phyloP scores from a whole-genome alignment of 495 filamentous ascomycete species.

The Oidiodendron maius region DNA sequence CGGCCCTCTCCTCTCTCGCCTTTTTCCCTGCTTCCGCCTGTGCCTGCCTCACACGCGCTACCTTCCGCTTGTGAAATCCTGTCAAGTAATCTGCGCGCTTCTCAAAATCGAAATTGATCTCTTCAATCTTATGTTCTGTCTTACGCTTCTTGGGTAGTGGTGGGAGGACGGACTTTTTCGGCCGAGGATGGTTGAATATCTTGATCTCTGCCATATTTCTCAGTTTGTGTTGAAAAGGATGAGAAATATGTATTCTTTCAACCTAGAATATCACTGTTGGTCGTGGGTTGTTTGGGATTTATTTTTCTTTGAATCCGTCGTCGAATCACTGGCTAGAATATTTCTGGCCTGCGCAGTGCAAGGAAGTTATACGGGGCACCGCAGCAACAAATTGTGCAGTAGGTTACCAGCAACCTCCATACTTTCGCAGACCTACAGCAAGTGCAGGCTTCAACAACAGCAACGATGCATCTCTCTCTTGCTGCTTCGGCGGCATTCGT shows the following conservation, averaged over 20 bases:
- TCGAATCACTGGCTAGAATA: too few species aligned
- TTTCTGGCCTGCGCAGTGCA: too few species aligned
- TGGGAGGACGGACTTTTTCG: constrained; percentile 37
- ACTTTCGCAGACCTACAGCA: too few species aligned
- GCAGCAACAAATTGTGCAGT: too few species aligned
- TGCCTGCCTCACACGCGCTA: constrained; percentile 73
- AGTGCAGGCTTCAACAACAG: too few species aligned
- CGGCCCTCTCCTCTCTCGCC: constrained; percentile 66
- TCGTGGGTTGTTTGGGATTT: too few species aligned
- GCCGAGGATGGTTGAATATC: constrained; percentile 43
- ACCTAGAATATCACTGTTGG: too few species aligned
- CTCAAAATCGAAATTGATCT: constrained; percentile 75
- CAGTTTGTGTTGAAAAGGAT: too few species aligned
- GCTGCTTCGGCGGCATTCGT: constrained; percentile 56
- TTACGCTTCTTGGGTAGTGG: constrained; percentile 63
- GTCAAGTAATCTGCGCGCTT: constrained; percentile 82
- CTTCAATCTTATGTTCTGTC: constrained; percentile 52
- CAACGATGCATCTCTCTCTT: constrained; percentile 56
- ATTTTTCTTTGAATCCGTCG: too few species aligned
- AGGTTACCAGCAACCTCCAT: too few species aligned
- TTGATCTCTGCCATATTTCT: constrained; percentile 12
- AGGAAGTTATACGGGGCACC: too few species aligned
- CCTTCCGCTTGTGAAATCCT: constrained; percentile 94
- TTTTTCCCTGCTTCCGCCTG: constrained; percentile 68
- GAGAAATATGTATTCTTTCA: constrained; percentile 1